Evolutionary conservation across 805 yeast species (phyloP).

Genomic region (Candida andamanensis): DNA sequence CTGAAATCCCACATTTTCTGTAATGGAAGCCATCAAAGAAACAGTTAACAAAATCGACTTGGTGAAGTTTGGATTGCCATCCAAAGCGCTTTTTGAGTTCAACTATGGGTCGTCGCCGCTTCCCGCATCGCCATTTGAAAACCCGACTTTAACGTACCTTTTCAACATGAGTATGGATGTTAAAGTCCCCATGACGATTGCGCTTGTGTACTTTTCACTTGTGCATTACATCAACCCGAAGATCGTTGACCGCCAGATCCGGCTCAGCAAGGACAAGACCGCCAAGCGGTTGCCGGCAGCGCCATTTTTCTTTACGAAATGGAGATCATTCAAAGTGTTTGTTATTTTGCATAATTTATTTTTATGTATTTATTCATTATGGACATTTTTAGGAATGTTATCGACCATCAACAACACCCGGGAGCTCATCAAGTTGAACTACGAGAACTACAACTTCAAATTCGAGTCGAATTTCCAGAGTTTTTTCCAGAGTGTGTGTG

Average conservation of each 20-base stretch:
- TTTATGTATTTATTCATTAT: conserved; percentile 60
- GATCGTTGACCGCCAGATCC: conserved; percentile 41
- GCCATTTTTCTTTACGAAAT: conserved; percentile 46
- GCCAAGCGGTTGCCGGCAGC: conserved; percentile 41
- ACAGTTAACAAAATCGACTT: conserved; percentile 10
- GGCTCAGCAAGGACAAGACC: conserved; percentile 15
- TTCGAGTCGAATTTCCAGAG: conserved; percentile 26
- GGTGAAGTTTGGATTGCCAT: conserved; percentile 33
- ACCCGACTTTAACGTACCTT: conserved; percentile 23
- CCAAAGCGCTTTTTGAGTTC: conserved; percentile 24
- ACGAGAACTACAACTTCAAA: conserved; percentile 14
- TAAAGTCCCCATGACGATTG: conserved; percentile 52
- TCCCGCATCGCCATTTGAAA: conserved; percentile 32
- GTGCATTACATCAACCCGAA: conserved; percentile 52
- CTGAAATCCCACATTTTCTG: too few species aligned
- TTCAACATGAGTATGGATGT: conserved; percentile 44
- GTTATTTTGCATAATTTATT: conserved; percentile 58
- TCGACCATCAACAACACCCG: conserved; percentile 42
- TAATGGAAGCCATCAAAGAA: conserved; percentile 1
- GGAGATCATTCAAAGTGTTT: conserved; percentile 43
- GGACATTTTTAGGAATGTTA: conserved; percentile 69
- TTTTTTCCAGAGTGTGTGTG: conserved; percentile 61
- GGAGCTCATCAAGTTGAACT: conserved; percentile 15
- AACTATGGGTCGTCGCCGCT: conserved; percentile 25
- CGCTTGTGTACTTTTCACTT: conserved; percentile 50